Conservation (phyloP, 352 stramenopile species). For the Globisporangium iwayamae region DNA sequence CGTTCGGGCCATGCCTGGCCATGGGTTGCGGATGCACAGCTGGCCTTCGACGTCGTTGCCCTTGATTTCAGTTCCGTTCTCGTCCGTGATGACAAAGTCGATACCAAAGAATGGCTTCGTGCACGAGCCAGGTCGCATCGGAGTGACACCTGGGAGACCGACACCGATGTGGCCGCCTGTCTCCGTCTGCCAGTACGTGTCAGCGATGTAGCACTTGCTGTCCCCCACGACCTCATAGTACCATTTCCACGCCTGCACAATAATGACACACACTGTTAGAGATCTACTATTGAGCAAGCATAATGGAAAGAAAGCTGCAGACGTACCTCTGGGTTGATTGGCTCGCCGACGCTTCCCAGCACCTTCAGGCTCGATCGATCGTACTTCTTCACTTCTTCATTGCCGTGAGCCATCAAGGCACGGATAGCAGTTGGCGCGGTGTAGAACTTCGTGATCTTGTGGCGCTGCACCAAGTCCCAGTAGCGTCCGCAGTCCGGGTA, state of each 20-base stretch:
- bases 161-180: slow-evolving; percentile 95
- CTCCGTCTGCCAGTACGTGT: slow-evolving; percentile 99
- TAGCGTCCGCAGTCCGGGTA: slow-evolving; percentile 95
- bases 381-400: slow-evolving; percentile 92
- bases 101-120: slow-evolving; percentile 96
- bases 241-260: slow-evolving; percentile 87
- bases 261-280: neutral
- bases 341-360: slow-evolving; percentile 97
- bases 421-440: slow-evolving; percentile 95
- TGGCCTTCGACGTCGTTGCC: slow-evolving; percentile 90
- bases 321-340: slow-evolving; percentile 94
- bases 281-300: neutral
- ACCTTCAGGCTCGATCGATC: slow-evolving; percentile 93
- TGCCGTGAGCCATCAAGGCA: slow-evolving; percentile 95
- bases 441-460: slow-evolving; percentile 97
- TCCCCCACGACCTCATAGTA: slow-evolving; percentile 94
- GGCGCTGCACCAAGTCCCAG: slow-evolving; percentile 95
- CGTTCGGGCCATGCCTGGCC: slow-evolving; percentile 95
- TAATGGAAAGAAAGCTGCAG: neutral
- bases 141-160: slow-evolving; percentile 89
- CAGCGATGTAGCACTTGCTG: slow-evolving; percentile 90
- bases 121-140: slow-evolving; percentile 91
- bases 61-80: slow-evolving; percentile 87
- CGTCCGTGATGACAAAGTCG: slow-evolving; percentile 83
- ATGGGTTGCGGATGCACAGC: slow-evolving; percentile 93